phyloP scores from a whole-genome alignment of 495 filamentous ascomycete species.

The Lepidopterella palustris region DNA sequence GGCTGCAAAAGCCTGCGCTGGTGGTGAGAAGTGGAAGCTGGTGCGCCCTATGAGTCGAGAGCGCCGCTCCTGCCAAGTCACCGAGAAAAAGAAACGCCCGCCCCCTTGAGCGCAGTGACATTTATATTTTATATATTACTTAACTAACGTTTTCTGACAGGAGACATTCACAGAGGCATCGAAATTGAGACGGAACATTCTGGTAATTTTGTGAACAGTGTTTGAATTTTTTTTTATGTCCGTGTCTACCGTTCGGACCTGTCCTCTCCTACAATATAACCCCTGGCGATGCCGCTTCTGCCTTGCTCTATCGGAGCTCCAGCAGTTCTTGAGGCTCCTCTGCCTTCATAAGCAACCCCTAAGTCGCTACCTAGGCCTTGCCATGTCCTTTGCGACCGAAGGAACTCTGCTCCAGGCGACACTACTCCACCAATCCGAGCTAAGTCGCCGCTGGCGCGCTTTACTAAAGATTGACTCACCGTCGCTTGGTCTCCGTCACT shows the following conservation, averaged over 20 bases:
- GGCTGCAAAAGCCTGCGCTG: no score
- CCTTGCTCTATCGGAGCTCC: slow-evolving; percentile 68
- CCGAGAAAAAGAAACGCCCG: not conserved
- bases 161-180: no score
- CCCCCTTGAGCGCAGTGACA: no score
- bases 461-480: slow-evolving; percentile 43
- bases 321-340: slow-evolving; percentile 40
- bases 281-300: slow-evolving; percentile 80
- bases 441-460: slow-evolving; percentile 62
- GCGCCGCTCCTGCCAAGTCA: not conserved
- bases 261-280: slow-evolving; percentile 68
- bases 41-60: not conserved
- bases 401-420: slow-evolving; percentile 86
- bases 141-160: no score
- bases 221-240: not conserved
- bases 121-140: no score
- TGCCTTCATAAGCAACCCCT: slow-evolving; percentile 56
- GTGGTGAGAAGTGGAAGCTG: no score
- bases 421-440: slow-evolving; percentile 68
- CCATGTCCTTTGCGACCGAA: slow-evolving; percentile 81
- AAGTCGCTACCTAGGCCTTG: slow-evolving; percentile 88
- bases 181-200: not conserved
- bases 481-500: slow-evolving; percentile 22
- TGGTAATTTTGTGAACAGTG: not conserved
- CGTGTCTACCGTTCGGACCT: slow-evolving; percentile 2